Evolutionary conservation across 345 rosid species (phyloP).

Genomic region (Lepidium sativum): DNA sequence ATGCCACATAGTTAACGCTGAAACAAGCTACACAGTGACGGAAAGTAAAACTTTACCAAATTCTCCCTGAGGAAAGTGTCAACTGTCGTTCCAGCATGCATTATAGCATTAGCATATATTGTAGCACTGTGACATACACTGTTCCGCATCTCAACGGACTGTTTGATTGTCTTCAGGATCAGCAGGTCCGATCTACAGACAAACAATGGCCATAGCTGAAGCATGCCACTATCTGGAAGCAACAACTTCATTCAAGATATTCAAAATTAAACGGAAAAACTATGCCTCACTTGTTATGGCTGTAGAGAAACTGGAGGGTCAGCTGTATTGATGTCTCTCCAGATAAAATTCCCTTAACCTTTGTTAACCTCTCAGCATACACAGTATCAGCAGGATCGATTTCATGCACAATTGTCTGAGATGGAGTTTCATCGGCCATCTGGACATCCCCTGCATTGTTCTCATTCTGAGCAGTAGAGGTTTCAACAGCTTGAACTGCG

Average conservation of each 20-base stretch:
- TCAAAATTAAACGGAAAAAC: not conserved
- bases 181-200: conserved; percentile 72
- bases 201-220: conserved; percentile 11
- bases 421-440: conserved; percentile 66
- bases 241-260: not conserved
- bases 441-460: conserved; percentile 61
- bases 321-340: conserved; percentile 93
- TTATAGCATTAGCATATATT: conserved; percentile 91
- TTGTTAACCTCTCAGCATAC: conserved; percentile 76
- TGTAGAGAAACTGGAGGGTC: conserved; percentile 86
- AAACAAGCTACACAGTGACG: not conserved
- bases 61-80: conserved; percentile 97
- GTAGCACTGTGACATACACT: conserved; percentile 99
- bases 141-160: conserved; percentile 95
- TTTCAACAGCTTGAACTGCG: conserved; percentile 40
- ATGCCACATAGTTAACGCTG: not conserved
- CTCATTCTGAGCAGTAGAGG: conserved; percentile 46
- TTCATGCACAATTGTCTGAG: conserved; percentile 33
- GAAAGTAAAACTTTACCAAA: conserved; percentile 41
- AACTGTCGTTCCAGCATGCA: conserved; percentile 99
- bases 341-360: conserved; percentile 78
- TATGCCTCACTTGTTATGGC: conserved; percentile 71
- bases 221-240: not conserved
- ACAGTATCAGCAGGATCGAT: conserved; percentile 50
- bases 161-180: conserved; percentile 89